phyloP scores from a whole-genome alignment of 345 rosid genomes.

The Brassica incana region DNA sequence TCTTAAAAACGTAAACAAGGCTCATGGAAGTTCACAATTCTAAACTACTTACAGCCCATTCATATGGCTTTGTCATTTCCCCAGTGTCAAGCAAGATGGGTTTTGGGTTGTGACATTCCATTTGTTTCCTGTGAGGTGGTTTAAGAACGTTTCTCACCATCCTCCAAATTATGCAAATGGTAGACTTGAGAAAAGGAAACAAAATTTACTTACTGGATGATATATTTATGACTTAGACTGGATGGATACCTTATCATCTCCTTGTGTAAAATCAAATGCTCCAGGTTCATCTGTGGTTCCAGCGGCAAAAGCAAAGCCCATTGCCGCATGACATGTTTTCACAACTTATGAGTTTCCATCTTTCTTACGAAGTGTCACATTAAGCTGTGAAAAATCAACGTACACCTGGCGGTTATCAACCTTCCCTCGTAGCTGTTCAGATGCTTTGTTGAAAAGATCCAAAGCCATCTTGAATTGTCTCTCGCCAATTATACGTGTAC shows the following conservation, averaged over 20 bases:
- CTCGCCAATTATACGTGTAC: slow-evolving; percentile 90
- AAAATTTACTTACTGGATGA: slow-evolving; percentile 15
- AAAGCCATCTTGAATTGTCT: slow-evolving; percentile 80
- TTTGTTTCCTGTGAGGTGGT: slow-evolving; percentile 66
- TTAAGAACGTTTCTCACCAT: slow-evolving; percentile 74
- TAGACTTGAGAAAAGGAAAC: slow-evolving; percentile 16
- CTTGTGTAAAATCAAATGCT: slow-evolving; percentile 97
- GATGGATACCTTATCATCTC: slow-evolving; percentile 74
- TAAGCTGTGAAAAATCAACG: slow-evolving; percentile 87
- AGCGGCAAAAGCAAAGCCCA: slow-evolving; percentile 97
- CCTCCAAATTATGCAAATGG: slow-evolving; percentile 58
- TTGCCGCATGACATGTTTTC: slow-evolving; percentile 93
- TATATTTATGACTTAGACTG: not conserved
- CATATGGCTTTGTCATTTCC: slow-evolving; percentile 93
- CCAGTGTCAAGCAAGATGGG: slow-evolving; percentile 98
- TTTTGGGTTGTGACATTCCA: slow-evolving; percentile 84
- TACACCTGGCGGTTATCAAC: slow-evolving; percentile 78
- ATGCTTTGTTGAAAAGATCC: slow-evolving; percentile 79
- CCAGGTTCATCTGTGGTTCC: slow-evolving; percentile 99
- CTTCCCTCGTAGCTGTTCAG: slow-evolving; percentile 76
- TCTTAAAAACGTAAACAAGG: slow-evolving; percentile 3
- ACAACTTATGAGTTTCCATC: slow-evolving; percentile 71
- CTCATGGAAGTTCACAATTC: not conserved
- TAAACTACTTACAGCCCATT: slow-evolving; percentile 81
- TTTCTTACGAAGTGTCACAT: slow-evolving; percentile 58